Evolutionary conservation across 495 filamentous ascomycete genomes (phyloP).

Genomic region (Wilcoxina mikolae): DNA sequence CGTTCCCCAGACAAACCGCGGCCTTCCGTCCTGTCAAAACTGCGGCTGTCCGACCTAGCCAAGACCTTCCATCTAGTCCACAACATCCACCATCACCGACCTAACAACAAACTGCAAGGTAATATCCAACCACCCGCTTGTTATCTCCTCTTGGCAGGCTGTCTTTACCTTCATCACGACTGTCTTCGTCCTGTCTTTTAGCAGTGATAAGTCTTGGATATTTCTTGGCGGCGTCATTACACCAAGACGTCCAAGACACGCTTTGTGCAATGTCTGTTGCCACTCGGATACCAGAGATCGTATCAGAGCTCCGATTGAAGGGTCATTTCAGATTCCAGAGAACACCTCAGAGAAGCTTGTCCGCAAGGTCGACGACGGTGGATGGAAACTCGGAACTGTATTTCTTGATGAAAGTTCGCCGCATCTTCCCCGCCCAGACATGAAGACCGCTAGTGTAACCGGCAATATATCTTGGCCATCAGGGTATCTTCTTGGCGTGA

Average conservation of each 20-base stretch:
- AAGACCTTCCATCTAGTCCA: not conserved
- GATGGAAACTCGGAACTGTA: not conserved
- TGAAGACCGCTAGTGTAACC: no score
- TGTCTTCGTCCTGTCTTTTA: not conserved
- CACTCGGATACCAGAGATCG: not conserved
- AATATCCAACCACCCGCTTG: no score
- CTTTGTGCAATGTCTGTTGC: not conserved
- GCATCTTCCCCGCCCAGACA: no score
- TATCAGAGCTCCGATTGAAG: not conserved
- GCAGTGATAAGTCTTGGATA: not conserved
- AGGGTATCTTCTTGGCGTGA: no score
- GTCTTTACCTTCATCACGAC: not conserved
- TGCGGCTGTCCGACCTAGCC: not conserved
- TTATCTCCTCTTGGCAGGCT: not conserved
- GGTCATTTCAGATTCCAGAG: not conserved
- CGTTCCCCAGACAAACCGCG: not conserved
- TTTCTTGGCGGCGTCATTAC: no score
- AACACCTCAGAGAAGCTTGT: no score
- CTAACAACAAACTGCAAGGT: no score
- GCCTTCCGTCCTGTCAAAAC: not conserved
- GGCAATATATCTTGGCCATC: no score
- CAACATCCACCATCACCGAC: not conserved
- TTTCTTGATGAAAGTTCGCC: not conserved
- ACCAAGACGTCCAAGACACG: no score
- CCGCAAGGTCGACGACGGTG: no score